These are phyloP conservation scores for Medicago lupulina DNA, from an alignment of 306 rosid species.

Conservation along the genomic window DNA sequence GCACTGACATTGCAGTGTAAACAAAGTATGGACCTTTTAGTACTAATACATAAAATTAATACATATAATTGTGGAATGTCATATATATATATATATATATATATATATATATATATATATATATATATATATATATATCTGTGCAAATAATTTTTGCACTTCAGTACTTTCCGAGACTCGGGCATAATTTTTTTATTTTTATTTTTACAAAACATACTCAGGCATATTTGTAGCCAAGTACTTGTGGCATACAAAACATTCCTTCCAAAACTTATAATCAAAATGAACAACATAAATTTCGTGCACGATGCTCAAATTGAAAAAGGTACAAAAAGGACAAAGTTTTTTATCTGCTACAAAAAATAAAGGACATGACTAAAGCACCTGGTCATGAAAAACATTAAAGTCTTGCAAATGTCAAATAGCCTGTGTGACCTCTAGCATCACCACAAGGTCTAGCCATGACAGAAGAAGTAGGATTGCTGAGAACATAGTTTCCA, in stretches of 20 bases:
- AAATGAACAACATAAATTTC: neutral
- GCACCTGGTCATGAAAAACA: constrained; percentile 51
- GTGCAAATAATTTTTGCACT: neutral
- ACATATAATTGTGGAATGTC: constrained; percentile 7
- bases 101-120: no score
- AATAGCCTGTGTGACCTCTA: constrained; percentile 91
- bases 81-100: no score
- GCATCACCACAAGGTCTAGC: constrained; percentile 78
- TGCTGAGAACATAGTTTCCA: constrained; percentile 50
- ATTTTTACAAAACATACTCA: no score
- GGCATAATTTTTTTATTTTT: no score
- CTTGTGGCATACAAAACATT: constrained; percentile 12
- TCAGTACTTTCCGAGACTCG: neutral
- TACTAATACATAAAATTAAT: constrained; percentile 2
- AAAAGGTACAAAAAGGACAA: constrained; percentile 25
- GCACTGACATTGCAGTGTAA: neutral
- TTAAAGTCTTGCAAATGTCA: constrained; percentile 84
- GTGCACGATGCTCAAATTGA: constrained; percentile 4
- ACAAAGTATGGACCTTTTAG: neutral
- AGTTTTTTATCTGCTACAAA: constrained; percentile 22
- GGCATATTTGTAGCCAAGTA: constrained; percentile 30
- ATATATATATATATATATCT: neutral
- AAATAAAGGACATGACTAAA: constrained; percentile 14
- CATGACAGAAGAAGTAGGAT: constrained; percentile 57
- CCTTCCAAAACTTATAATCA: constrained; percentile 6